Evolutionary conservation across 2,329 filamentous ascomycete species (phyloP), one percentile per base, ranked within the genome.

Genomic region (Aquanectria penicillioides): DNA sequence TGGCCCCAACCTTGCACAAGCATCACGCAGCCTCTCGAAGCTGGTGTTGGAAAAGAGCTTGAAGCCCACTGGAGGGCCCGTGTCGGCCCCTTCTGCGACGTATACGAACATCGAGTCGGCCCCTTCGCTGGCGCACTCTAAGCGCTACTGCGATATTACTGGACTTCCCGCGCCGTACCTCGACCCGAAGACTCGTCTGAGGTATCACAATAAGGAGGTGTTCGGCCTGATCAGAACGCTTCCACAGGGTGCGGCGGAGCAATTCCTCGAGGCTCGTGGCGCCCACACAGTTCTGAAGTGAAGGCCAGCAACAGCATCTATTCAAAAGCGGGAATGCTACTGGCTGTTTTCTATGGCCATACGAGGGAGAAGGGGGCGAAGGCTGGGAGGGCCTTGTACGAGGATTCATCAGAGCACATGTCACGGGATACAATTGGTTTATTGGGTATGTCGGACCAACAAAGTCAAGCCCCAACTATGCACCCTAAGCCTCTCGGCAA

Each of bases 41-140:
- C 84, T 97, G 48, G 94, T 97, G 2, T 80, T 97, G 46, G 93
- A 97, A 77, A 95, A 92, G 83, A 94, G 87, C 66, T 81, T 89
- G 57, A 80, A 80, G 71, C 62, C 64, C 2, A 57, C 68, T 7
- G 69, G 67, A 11, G 75, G 73, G 31, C 53, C 63, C 17, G 66
- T 56, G 11, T 64, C 68, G 5, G 90, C 89, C 0, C 92, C 91
- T 0, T 86, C 84, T 26, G 91, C 91, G 26, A 97, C 95, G 1
- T 99, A 98, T 76, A 97, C 93, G 6, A 98, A 97, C 73, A 96
- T 99, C 63, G 95, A 98, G 76, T 93, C 92, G 43, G 94, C 95
- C 3, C 95, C 95, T 33, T 95, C 91, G 57, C 81, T 98, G 69
- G 90, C 90, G 47, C 90, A 93, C 66, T 86, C 92, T 72, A 93